Evolutionary conservation across 257 asterid species (phyloP).

Genomic region (Rehmannia glutinosa): DNA sequence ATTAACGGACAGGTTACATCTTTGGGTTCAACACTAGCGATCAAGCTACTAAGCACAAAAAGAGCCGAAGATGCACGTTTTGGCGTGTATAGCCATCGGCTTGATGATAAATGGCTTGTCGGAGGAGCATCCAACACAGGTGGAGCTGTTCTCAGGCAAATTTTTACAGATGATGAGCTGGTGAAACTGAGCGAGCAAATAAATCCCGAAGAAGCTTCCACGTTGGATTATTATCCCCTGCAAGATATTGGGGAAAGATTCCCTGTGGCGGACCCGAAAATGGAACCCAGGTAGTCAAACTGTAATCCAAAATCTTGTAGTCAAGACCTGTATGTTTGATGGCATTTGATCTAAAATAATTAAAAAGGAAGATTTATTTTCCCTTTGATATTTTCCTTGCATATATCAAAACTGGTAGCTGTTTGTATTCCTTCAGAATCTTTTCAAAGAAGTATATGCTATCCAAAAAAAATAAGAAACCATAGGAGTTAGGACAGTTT

Average conservation of each 20-base stretch:
- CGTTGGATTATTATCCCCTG: constrained; percentile 82
- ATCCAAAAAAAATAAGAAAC: too few relatives aligned
- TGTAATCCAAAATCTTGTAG: too few relatives aligned
- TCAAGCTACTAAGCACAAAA: constrained; percentile 77
- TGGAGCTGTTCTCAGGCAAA: constrained; percentile 82
- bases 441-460: too few relatives aligned
- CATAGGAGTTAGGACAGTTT: too few relatives aligned
- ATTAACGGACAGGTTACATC: constrained; percentile 65
- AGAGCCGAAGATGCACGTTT: constrained; percentile 90
- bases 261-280: constrained; percentile 70
- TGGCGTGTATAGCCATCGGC: constrained; percentile 95
- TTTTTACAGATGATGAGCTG: constrained; percentile 73
- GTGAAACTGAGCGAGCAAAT: constrained; percentile 64
- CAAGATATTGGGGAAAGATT: constrained; percentile 74
- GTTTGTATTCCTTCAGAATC: too few relatives aligned
- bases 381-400: too few relatives aligned
- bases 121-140: constrained; percentile 99
- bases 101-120: constrained; percentile 91
- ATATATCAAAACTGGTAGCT: too few relatives aligned
- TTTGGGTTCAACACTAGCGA: constrained; percentile 92
- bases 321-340: not conserved
- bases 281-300: constrained; percentile 77
- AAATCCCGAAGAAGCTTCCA: constrained; percentile 59
- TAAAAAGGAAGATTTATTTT: too few relatives aligned
- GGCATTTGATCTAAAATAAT: not conserved